phyloP scores from a whole-genome alignment of 2,329 filamentous ascomycete genomes.

The Cercospora sp. region DNA sequence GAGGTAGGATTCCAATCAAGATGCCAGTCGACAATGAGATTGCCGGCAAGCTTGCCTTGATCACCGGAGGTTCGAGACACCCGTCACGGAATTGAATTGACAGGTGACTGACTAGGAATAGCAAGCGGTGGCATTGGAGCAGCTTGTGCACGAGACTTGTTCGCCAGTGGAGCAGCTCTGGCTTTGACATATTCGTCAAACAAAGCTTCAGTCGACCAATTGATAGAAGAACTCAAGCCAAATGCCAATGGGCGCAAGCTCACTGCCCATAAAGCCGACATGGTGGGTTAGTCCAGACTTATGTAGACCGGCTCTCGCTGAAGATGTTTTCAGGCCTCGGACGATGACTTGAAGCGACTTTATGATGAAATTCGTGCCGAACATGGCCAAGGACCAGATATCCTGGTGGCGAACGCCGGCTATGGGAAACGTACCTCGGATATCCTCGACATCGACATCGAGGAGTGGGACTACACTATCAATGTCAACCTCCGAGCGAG shows the following conservation, averaged over 20 bases:
- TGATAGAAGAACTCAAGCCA: constrained; percentile 41
- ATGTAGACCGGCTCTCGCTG: not conserved
- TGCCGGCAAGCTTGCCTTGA: constrained; percentile 56
- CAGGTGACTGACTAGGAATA: not conserved
- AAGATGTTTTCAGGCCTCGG: constrained; percentile 38
- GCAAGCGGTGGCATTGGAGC: constrained; percentile 55
- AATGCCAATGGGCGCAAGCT: constrained; percentile 43
- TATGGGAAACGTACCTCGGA: constrained; percentile 59
- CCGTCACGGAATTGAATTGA: not conserved
- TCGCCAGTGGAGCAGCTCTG: constrained; percentile 53
- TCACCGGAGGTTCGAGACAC: constrained; percentile 57
- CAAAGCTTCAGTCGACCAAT: constrained; percentile 47
- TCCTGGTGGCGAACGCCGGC: constrained; percentile 66
- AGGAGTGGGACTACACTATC: constrained; percentile 65
- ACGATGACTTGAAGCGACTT: constrained; percentile 55
- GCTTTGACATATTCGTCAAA: constrained; percentile 61
- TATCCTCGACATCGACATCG: constrained; percentile 58
- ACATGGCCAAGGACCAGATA: constrained; percentile 59
- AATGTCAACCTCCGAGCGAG: constrained; percentile 63
- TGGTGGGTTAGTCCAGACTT: constrained; percentile 33
- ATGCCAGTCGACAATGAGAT: constrained; percentile 43
- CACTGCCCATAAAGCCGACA: constrained; percentile 59
- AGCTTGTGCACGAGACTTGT: constrained; percentile 59
- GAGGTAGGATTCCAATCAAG: not conserved
- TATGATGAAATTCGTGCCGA: constrained; percentile 55